Evolutionary conservation across 2,329 filamentous ascomycete genomes (phyloP), one percentile per base, ranked within the genome.

Genomic region (Colletotrichum salicis): DNA sequence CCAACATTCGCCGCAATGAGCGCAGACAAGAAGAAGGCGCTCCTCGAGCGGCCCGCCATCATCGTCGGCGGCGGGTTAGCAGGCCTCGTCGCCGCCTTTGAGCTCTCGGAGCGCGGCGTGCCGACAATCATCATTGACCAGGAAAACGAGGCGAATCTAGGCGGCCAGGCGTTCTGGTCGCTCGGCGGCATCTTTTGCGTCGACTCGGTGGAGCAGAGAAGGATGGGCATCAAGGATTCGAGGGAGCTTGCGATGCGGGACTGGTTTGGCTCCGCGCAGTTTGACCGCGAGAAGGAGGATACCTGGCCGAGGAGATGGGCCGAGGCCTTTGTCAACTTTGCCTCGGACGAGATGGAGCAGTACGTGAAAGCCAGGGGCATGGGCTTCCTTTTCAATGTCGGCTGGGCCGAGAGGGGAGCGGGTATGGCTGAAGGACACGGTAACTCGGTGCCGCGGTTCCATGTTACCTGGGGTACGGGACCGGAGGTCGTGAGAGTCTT

Each of bases 111-210:
- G 76, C 86, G 83, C 70, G 80, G 83, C 62, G 80, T 90, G n/a
- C 84, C 83, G 2, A 83, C 83, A 45, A 70, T 90, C 60, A 79
- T 90, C 54, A 64, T 91, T 62, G 89, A 91, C 79, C 89, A 91
- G 76, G 89, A 91, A 77, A 87, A 86, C 70, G 83, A 82, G 35
- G 79, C 83, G 72, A 90, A 84, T 75, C 82, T 91, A 11, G 89
- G 89, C 70, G 89, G 89, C 2, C 89, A 91, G 78, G 89, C 89
- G 7, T 91, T 90, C 77, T 91, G 89, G 88, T 91, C 89, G 4
- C 84, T 91, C 1, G 89, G 89, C 41, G 89, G 89, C 45, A 77
- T 91, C 31, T 91, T 91, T 80, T 84, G 86, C 79, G 89, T 91
- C 67, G 78, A 91, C 80, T 89, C 88, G 10, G 76, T 84, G 10